Conservation (phyloP, 208 protist species). For the Entamoeba moshkovskii region DNA sequence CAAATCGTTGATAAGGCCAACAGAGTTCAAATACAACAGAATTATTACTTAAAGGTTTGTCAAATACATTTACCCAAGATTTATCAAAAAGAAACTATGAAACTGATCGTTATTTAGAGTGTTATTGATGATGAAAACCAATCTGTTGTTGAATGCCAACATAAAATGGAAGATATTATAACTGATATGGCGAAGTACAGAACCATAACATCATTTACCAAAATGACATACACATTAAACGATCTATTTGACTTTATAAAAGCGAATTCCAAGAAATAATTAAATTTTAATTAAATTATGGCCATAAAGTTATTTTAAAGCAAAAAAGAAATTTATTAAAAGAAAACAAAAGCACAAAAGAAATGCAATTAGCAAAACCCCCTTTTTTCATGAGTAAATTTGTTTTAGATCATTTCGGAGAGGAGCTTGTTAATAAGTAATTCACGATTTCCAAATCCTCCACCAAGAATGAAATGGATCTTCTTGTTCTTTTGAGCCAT, state of each 20-base stretch:
- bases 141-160: background rate
- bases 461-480: conserved; percentile 92
- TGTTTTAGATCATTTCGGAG: conserved; percentile 77
- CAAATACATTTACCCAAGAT: too few relatives aligned
- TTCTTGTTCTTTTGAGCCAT: conserved; percentile 77
- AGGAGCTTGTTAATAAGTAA: conserved; percentile 91
- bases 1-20: background rate
- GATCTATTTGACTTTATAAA: background rate
- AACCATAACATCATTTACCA: background rate
- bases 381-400: too few relatives aligned
- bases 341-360: too few relatives aligned
- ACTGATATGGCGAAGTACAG: background rate
- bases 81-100: too few relatives aligned
- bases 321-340: too few relatives aligned
- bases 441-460: conserved; percentile 95
- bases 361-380: too few relatives aligned
- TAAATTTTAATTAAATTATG: too few relatives aligned
- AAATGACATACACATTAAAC: background rate
- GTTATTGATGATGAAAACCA: background rate
- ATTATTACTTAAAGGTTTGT: background rate
- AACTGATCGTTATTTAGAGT: background rate
- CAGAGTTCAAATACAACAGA: background rate
- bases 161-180: background rate
- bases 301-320: too few relatives aligned
- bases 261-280: too few relatives aligned